Percentiles rank a stretch among this genome's conserved stretches.
Evolutionary conservation across 1,139 yeast species (phyloP).

Genomic region (Candida pseudoviswanathii): DNA sequence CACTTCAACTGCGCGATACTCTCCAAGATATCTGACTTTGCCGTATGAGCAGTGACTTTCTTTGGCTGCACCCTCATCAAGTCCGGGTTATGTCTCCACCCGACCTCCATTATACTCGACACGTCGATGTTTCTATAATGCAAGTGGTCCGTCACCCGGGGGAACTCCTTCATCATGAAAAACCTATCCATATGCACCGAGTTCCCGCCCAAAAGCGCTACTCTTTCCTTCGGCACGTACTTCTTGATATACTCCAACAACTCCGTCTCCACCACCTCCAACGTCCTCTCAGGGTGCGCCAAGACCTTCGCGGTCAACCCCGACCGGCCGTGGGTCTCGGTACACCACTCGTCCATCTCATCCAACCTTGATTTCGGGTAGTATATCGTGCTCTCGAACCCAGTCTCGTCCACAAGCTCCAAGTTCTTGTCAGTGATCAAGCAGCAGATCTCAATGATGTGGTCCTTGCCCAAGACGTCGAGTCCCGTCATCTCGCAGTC

Average conservation of each 20-base stretch:
- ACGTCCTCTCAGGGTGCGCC: constrained; percentile 52
- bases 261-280: constrained; percentile 63
- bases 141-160: constrained; percentile 67
- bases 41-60: constrained; percentile 77
- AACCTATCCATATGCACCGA: constrained; percentile 89
- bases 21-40: constrained; percentile 83
- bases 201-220: constrained; percentile 85
- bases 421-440: constrained; percentile 82
- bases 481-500: constrained; percentile 93
- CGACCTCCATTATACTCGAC: constrained; percentile 77
- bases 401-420: constrained; percentile 63
- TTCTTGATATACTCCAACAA: constrained; percentile 61
- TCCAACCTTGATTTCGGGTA: constrained; percentile 66
- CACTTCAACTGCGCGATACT: constrained; percentile 83
- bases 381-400: constrained; percentile 82
- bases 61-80: constrained; percentile 60
- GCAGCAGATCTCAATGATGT: constrained; percentile 90
- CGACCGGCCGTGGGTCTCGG: constrained; percentile 70
- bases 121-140: constrained; percentile 91
- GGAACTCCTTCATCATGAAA: constrained; percentile 84
- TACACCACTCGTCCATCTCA: constrained; percentile 85
- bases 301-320: constrained; percentile 79
- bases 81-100: constrained; percentile 72
- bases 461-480: constrained; percentile 63
- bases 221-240: constrained; percentile 53